Conservation (phyloP, 495 filamentous ascomycete genomes). For the Xylaria castorea region DNA sequence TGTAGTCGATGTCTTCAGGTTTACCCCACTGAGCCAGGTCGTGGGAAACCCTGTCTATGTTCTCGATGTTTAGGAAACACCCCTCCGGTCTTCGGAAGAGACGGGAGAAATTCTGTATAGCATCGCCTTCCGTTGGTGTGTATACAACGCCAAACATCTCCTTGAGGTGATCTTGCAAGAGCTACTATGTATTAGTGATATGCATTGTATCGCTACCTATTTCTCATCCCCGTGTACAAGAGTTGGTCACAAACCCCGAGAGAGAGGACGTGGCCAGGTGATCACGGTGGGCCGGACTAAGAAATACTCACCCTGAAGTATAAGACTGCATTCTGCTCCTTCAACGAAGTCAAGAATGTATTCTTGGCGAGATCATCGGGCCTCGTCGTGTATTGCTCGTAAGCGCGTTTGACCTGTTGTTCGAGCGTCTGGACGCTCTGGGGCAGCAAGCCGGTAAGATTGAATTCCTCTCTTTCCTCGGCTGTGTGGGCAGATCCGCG, state of each 20-base stretch:
- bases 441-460: constrained; percentile 74
- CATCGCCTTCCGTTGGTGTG: constrained; percentile 91
- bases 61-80: constrained; percentile 64
- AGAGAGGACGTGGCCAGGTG: background rate
- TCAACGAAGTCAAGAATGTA: constrained; percentile 85
- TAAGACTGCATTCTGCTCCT: constrained; percentile 81
- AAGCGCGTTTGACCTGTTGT: constrained; percentile 78
- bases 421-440: constrained; percentile 78
- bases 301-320: constrained; percentile 66
- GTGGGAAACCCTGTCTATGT: constrained; percentile 63
- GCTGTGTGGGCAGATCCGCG: constrained; percentile 80
- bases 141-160: constrained; percentile 93
- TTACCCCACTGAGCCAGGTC: constrained; percentile 71
- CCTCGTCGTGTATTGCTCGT: constrained; percentile 74
- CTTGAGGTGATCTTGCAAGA: constrained; percentile 56
- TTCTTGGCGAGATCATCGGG: constrained; percentile 83
- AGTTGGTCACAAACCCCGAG: background rate
- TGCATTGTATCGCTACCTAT: background rate
- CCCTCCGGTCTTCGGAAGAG: constrained; percentile 79
- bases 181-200: constrained; percentile 33
- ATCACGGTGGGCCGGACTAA: background rate
- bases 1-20: constrained; percentile 82
- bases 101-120: constrained; percentile 83
- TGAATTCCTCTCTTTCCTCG: constrained; percentile 72
- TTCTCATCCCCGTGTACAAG: background rate